Base-by-base conservation (phyloP, 345 rosid genomes). In the Gossypium thurberi region DNA sequence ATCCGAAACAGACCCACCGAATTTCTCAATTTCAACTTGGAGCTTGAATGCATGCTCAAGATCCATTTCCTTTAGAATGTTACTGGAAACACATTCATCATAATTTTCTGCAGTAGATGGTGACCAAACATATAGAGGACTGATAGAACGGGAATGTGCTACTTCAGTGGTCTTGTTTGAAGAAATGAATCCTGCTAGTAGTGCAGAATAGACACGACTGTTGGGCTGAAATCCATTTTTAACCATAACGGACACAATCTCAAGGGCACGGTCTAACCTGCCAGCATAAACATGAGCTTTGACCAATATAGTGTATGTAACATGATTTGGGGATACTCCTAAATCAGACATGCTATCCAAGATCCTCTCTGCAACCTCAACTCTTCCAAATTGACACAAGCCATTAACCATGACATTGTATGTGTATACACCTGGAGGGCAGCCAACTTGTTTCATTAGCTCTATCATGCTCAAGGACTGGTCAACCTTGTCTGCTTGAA, bases 331-430 rank as follows among this genome's bases (percentile, higher is more conserved):
- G 67, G 78, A 72, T 64, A 77, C 78, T 62, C 85, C 89, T 57
- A 77, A 76, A 72, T 73, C 79, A 60, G 69, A 66, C 84, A 85
- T 83, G 64, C 72, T 69, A 72, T 70, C 71, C 46, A 83, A 73
- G 72, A 85, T 76, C 70, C 50, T 72, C 46, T 83, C 78, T 17
- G 86, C 88, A 62, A 83, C 86, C 72, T 81, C 72, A 15, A 80
- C 8, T 78, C 84, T 78, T 79, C 85, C 84, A 70, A 42, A 55
- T 73, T 78, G 82, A 75, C 79, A 85, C 42, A 85, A 79, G 62
- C 89, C 89, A 15, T 77, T 78, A 43, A 85, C 79, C 76, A 81
- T 58, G 44, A 85, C 82, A 28, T 85, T 85, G 78, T 83, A 85
- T 58, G 87, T 76, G 61, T 83, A 80, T 18, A 85, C 84, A 77